A percentile compares a stretch with the other conserved stretches of the same genome.
phyloP scores from a whole-genome alignment of 805 yeast species.

The Spathaspora sp. region DNA sequence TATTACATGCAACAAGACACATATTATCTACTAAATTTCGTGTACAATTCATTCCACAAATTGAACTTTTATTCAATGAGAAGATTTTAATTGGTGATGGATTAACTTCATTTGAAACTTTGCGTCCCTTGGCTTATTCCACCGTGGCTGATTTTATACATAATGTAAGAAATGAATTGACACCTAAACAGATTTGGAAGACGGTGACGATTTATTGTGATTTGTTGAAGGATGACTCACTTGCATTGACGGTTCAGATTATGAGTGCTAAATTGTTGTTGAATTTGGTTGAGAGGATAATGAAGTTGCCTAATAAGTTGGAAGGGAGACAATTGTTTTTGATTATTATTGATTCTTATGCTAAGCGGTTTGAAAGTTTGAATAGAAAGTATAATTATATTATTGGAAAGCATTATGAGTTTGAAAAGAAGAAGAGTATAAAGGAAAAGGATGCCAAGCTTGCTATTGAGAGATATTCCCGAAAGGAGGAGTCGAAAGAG shows the following conservation, averaged over 20 bases:
- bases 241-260: slow-evolving; percentile 88
- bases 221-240: slow-evolving; percentile 72
- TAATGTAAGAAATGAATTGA: slow-evolving; percentile 79
- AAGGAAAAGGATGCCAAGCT: slow-evolving; percentile 40
- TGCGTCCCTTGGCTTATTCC: slow-evolving; percentile 90
- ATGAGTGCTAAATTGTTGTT: slow-evolving; percentile 91
- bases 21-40: slow-evolving; percentile 89
- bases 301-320: slow-evolving; percentile 73
- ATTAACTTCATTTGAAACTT: slow-evolving; percentile 81
- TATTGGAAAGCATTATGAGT: slow-evolving; percentile 55
- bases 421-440: slow-evolving; percentile 39
- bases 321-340: slow-evolving; percentile 83
- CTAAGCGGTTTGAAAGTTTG: slow-evolving; percentile 71
- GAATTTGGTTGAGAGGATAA: slow-evolving; percentile 83
- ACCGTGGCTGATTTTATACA: slow-evolving; percentile 96
- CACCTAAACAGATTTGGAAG: slow-evolving; percentile 79
- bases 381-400: slow-evolving; percentile 69
- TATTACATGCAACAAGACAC: slow-evolving; percentile 91
- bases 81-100: slow-evolving; percentile 89
- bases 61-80: slow-evolving; percentile 83
- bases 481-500: background rate
- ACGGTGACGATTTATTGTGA: slow-evolving; percentile 81
- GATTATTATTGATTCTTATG: slow-evolving; percentile 83
- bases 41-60: slow-evolving; percentile 75
- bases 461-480: slow-evolving; percentile 36